These are phyloP conservation scores for Phytophthora parvispora DNA, from an alignment of 352 stramenopile genomes.

Conservation along the genomic window DNA sequence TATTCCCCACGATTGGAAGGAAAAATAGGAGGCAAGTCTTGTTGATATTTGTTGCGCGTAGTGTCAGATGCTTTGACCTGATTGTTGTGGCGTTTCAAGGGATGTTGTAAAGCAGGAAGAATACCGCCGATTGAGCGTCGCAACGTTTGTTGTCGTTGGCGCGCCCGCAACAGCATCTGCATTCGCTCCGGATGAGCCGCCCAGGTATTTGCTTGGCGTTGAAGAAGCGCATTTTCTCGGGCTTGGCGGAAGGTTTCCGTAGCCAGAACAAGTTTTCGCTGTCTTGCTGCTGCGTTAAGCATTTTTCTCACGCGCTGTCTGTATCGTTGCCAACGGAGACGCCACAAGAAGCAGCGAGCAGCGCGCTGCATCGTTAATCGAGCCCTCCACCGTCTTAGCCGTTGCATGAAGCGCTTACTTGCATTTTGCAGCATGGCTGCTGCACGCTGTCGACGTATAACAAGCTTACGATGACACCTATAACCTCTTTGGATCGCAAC, in stretches of 20 bases:
- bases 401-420: conserved; percentile 45
- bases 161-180: conserved; percentile 26
- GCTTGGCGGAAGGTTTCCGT: conserved; percentile 34
- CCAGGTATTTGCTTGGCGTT: conserved; percentile 29
- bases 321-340: conserved; percentile 30
- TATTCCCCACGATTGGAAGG: conserved; percentile 17
- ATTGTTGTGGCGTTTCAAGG: neutral
- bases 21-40: conserved; percentile 11
- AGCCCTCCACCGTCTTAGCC: conserved; percentile 35
- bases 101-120: conserved; percentile 9
- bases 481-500: conserved; percentile 49
- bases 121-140: neutral
- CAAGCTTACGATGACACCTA: conserved; percentile 27
- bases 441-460: conserved; percentile 33
- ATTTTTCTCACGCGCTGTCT: conserved; percentile 39
- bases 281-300: conserved; percentile 35
- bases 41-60: conserved; percentile 2
- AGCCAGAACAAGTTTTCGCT: conserved; percentile 38
- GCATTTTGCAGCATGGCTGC: conserved; percentile 39
- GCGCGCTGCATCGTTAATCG: conserved; percentile 43
- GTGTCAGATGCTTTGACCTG: neutral
- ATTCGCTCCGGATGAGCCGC: conserved; percentile 23
- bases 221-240: conserved; percentile 12
- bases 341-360: conserved; percentile 47
- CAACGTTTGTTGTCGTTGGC: conserved; percentile 23